Percentiles rank a stretch among this genome's conserved stretches.
Conservation (phyloP, 1,139 yeast genomes). For the Arxiozyma heterogenica region DNA sequence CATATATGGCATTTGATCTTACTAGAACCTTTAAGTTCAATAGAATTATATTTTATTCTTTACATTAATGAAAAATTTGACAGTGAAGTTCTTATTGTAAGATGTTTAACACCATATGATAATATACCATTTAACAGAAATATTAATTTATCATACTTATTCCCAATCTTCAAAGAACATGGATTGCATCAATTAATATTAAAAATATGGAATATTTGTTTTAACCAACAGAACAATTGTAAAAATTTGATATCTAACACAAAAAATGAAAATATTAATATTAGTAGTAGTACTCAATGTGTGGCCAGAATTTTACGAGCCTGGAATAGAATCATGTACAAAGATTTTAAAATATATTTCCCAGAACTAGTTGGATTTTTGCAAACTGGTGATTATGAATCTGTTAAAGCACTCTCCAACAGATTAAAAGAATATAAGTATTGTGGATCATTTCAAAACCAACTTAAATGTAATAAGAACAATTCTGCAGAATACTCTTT, state of each 20-base stretch:
- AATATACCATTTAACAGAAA: constrained; percentile 23
- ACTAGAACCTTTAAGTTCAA: constrained; percentile 11
- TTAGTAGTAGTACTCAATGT: background rate
- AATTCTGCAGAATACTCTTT: background rate
- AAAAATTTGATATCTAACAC: background rate
- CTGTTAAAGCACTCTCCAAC: constrained; percentile 12
- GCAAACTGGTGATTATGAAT: constrained; percentile 20
- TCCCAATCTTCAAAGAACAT: constrained; percentile 11
- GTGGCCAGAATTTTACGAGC: constrained; percentile 12
- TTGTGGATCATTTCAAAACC: background rate
- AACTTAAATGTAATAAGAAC: background rate
- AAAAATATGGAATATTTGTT: constrained; percentile 17
- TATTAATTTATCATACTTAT: constrained; percentile 21
- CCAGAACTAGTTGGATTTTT: constrained; percentile 23
- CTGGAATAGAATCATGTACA: constrained; percentile 28
- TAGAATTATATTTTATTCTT: constrained; percentile 22
- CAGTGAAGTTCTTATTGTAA: constrained; percentile 3
- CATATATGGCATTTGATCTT: constrained; percentile 28
- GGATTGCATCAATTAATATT: constrained; percentile 21
- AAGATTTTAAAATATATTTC: constrained; percentile 22
- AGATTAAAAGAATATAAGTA: constrained; percentile 4
- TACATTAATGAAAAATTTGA: constrained; percentile 15
- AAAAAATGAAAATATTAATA: background rate
- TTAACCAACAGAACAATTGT: constrained; percentile 1
- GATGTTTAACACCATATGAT: constrained; percentile 26